phyloP scores from a whole-genome alignment of 495 filamentous ascomycete species.

The Chaetomidium leptoderma region DNA sequence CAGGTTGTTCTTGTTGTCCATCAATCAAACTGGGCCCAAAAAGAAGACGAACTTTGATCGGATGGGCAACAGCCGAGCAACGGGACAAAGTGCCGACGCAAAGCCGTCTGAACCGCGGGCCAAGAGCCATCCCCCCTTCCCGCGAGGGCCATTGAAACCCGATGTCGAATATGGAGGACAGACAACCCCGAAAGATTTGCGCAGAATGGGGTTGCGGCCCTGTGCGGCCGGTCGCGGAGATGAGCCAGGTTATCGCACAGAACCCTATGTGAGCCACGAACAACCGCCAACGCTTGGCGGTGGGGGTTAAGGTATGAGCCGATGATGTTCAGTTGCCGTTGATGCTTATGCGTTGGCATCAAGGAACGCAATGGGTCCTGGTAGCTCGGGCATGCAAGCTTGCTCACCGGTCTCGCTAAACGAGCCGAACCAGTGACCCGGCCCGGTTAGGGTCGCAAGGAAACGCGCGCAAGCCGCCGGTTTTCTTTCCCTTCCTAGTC shows the following conservation, averaged over 20 bases:
- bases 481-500: not conserved
- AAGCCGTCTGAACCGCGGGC: not conserved
- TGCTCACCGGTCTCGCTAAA: conserved; percentile 6
- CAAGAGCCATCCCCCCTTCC: not conserved
- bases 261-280: not conserved
- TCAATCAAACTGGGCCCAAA: not conserved
- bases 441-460: not conserved
- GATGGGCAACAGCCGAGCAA: not conserved
- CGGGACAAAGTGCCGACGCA: not conserved
- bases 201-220: no score
- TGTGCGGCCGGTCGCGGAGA: not conserved
- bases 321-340: not conserved
- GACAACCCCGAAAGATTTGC: not conserved
- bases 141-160: not conserved
- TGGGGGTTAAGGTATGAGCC: not conserved
- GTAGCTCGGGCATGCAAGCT: not conserved
- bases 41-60: no score
- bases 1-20: not conserved
- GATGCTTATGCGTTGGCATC: not conserved
- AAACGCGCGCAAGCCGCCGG: not conserved
- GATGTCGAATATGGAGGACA: not conserved
- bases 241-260: not conserved
- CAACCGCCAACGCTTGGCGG: no score
- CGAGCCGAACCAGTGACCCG: not conserved
- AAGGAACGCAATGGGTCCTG: no score